phyloP scores from a whole-genome alignment of 1,139 yeast species.

The Saccharomyces pastorianus region DNA sequence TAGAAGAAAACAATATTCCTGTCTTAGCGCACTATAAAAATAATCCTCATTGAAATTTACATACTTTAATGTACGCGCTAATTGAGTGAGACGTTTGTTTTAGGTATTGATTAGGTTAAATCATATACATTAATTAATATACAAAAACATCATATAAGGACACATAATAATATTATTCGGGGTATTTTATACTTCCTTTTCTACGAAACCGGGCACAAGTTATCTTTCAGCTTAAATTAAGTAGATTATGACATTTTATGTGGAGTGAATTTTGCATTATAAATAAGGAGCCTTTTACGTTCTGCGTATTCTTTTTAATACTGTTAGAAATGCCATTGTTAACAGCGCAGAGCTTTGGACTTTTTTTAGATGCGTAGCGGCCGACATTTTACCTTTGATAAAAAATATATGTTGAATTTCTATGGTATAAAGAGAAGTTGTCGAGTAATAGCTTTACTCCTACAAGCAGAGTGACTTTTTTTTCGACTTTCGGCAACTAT shows the following conservation, averaged over 20 bases:
- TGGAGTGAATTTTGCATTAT: no score
- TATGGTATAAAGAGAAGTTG: not conserved
- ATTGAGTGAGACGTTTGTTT: no score
- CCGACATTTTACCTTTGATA: not conserved
- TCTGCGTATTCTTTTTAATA: not conserved
- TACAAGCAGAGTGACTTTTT: not conserved
- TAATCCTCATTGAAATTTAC: not conserved
- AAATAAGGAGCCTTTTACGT: not conserved
- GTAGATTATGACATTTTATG: no score
- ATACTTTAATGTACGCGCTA: not conserved
- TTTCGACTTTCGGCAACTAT: not conserved
- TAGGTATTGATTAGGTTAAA: not conserved
- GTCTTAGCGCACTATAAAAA: not conserved
- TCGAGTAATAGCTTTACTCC: not conserved
- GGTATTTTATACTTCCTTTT: no score
- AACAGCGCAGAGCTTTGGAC: not conserved
- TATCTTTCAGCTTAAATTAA: no score
- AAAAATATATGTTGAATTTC: conserved; percentile 1
- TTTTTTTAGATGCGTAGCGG: not conserved
- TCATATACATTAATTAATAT: no score
- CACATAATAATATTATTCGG: no score
- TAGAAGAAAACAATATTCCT: not conserved
- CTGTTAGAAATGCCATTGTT: not conserved
- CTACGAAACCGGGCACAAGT: no score
- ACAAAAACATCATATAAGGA: no score